Conservation (phyloP, 202 grass and related monocot species). For the Hordeum pubiflorum region DNA sequence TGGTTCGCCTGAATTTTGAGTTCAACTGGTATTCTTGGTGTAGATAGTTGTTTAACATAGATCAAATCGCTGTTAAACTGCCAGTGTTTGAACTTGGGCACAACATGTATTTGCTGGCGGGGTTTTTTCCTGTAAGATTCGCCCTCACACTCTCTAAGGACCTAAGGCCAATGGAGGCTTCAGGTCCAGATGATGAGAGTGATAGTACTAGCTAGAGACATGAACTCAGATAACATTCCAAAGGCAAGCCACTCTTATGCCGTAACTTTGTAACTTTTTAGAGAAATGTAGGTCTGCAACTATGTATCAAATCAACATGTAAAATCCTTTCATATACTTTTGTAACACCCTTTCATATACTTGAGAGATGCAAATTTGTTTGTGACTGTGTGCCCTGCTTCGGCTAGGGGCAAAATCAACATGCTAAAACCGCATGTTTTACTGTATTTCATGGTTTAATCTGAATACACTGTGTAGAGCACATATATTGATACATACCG, state of each 20-base stretch:
- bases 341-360: too few species aligned
- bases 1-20: constrained; percentile 9
- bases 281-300: background rate
- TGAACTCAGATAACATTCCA: background rate
- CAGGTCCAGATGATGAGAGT: background rate
- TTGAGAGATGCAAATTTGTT: too few species aligned
- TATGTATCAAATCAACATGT: too few species aligned
- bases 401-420: too few species aligned
- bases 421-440: too few species aligned
- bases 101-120: background rate
- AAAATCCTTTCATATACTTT: too few species aligned
- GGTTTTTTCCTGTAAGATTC: background rate
- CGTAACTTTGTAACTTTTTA: background rate
- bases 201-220: background rate
- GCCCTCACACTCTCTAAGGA: background rate
- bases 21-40: background rate
- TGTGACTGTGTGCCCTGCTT: too few species aligned
- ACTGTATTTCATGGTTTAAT: too few species aligned
- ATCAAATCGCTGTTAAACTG: background rate
- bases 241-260: background rate
- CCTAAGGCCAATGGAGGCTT: background rate
- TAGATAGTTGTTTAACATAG: constrained; percentile 11
- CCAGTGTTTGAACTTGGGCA: background rate
- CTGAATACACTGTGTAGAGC: too few species aligned
- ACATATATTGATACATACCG: too few species aligned